Evolutionary conservation across 257 asterid species (phyloP).

Genomic region (Solanum neorickii): DNA sequence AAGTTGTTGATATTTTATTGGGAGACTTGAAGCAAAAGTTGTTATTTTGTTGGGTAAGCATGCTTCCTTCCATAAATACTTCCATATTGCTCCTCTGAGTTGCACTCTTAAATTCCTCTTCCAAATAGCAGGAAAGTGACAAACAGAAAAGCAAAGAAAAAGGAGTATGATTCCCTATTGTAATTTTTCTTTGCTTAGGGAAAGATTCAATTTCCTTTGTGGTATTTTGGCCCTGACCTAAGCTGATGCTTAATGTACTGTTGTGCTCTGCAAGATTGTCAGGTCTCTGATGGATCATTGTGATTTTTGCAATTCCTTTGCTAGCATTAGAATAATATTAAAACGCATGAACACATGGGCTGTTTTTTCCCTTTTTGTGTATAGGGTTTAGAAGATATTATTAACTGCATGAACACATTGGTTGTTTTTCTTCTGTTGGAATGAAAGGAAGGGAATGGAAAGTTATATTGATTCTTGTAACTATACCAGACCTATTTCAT

Average conservation of each 20-base stretch:
- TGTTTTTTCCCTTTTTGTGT: not conserved
- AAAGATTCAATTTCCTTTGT: not conserved
- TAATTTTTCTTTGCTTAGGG: not conserved
- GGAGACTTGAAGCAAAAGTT: slow-evolving; percentile 44
- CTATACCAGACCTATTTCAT: not conserved
- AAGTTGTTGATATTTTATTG: slow-evolving; percentile 55
- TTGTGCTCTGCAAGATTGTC: not conserved
- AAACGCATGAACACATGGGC: not conserved
- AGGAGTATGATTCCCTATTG: not conserved
- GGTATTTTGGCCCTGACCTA: not conserved
- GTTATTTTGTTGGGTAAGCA: slow-evolving; percentile 76
- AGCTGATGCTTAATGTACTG: not conserved
- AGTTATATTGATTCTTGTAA: not conserved
- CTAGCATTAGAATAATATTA: not conserved
- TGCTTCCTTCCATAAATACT: not conserved
- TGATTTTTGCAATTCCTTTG: not conserved
- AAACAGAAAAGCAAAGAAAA: not conserved
- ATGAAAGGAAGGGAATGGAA: not conserved
- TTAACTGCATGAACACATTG: not conserved
- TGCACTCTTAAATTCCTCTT: not conserved
- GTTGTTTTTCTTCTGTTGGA: not conserved
- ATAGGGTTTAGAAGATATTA: not conserved
- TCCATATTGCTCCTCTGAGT: not conserved
- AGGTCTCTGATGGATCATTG: not conserved
- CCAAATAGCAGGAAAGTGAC: not conserved